phyloP scores from a whole-genome alignment of 345 rosid genomes.

The Brassica nigra region DNA sequence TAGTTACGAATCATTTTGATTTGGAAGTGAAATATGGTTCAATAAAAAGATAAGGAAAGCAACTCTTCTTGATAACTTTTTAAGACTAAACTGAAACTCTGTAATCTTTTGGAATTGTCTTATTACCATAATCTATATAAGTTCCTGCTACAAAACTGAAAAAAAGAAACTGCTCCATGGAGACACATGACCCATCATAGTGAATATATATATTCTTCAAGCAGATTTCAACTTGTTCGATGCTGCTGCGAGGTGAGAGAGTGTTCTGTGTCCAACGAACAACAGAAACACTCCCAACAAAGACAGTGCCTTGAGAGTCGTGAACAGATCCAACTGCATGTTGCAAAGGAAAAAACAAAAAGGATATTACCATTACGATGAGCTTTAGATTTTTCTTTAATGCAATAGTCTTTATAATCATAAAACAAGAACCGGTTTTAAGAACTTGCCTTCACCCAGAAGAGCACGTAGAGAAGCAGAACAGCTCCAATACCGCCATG shows the following conservation, averaged over 20 bases:
- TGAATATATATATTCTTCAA: constrained; percentile 33
- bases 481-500: constrained; percentile 87
- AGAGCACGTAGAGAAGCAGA: constrained; percentile 75
- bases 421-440: constrained; percentile 1
- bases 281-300: constrained; percentile 79
- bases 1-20: background rate
- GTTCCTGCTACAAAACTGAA: constrained; percentile 36
- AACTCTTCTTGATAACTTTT: constrained; percentile 8
- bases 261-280: constrained; percentile 85
- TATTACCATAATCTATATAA: constrained; percentile 37
- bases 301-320: constrained; percentile 75
- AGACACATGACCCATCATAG: constrained; percentile 10
- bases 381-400: background rate
- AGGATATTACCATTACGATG: background rate
- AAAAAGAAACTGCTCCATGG: background rate
- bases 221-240: constrained; percentile 86
- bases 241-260: constrained; percentile 74
- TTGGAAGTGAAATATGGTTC: background rate
- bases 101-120: background rate
- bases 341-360: background rate
- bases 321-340: constrained; percentile 87
- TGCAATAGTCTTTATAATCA: background rate
- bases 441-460: constrained; percentile 86
- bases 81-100: constrained; percentile 35
- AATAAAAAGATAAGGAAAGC: background rate